Conservation (phyloP, 257 asterid species). For the Mentha longifolia region DNA sequence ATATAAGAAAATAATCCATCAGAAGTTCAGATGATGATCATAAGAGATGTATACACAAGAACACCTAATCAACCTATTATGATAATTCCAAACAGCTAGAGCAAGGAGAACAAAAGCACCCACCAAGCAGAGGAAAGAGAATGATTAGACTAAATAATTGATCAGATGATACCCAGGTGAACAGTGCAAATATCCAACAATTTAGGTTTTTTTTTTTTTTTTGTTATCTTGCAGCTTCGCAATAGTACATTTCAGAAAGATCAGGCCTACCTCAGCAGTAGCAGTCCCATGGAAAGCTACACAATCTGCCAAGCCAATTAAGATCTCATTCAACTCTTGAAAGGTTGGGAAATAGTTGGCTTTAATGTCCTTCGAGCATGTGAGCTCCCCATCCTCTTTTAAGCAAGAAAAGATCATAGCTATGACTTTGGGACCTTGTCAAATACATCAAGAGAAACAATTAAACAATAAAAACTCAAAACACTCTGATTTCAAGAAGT, state of each 20-base stretch:
- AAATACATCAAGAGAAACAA: constrained; percentile 36
- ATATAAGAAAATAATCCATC: not conserved
- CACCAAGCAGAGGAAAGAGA: not conserved
- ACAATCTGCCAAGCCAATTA: constrained; percentile 77
- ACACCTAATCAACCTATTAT: not conserved
- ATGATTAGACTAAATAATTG: constrained; percentile 2
- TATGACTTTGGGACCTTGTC: constrained; percentile 76
- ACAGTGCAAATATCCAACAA: constrained; percentile 17
- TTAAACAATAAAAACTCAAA: constrained; percentile 25
- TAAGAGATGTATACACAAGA: not conserved
- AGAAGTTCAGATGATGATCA: constrained; percentile 4
- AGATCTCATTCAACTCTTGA: constrained; percentile 53
- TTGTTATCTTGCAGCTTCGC: constrained; percentile 21
- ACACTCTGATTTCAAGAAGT: constrained; percentile 17
- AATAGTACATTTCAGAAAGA: constrained; percentile 20
- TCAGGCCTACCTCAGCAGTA: constrained; percentile 60
- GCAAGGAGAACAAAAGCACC: constrained; percentile 21
- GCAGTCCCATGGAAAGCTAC: constrained; percentile 64
- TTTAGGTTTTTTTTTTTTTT: constrained; percentile 16
- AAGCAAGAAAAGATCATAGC: constrained; percentile 57
- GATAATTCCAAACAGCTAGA: constrained; percentile 4
- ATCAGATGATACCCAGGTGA: not conserved
- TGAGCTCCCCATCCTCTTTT: constrained; percentile 51
- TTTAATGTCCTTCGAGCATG: constrained; percentile 35
- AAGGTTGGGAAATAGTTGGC: constrained; percentile 41